These are phyloP conservation scores for Ceratocystis alfenasii DNA, from an alignment of 2,329 filamentous ascomycete genomes.

Conservation along the genomic window DNA sequence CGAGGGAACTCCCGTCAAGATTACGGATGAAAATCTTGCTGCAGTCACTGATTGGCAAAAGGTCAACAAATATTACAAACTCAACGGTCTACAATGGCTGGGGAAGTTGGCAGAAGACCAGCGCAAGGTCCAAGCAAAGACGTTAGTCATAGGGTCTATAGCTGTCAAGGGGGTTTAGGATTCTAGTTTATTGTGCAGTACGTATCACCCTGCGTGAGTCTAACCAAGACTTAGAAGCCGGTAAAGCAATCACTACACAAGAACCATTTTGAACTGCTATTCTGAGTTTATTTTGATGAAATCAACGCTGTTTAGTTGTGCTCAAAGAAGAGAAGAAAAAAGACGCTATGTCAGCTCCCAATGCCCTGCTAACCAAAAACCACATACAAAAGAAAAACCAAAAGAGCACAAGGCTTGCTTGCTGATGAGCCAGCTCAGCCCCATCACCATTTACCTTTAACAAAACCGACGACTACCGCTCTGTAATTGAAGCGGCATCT, in stretches of 20 bases:
- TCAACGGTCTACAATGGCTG: slow-evolving; percentile 49
- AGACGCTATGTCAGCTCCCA: background rate
- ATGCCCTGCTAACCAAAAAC: background rate
- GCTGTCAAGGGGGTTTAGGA: slow-evolving; percentile 49
- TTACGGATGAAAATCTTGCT: slow-evolving; percentile 52
- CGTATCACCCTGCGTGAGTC: background rate
- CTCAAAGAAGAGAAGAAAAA: background rate
- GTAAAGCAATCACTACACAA: background rate
- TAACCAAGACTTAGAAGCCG: background rate
- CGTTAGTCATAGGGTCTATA: slow-evolving; percentile 62
- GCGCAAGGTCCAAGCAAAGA: slow-evolving; percentile 49
- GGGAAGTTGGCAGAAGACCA: slow-evolving; percentile 35
- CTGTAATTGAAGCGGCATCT: slow-evolving; percentile 19
- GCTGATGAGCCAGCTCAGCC: background rate
- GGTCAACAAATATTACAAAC: slow-evolving; percentile 77
- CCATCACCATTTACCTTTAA: background rate
- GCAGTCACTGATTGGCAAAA: slow-evolving; percentile 51
- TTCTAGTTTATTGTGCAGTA: background rate
- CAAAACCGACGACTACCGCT: background rate
- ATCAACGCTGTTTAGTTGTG: background rate
- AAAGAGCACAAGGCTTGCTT: background rate
- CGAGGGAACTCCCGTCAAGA: slow-evolving; percentile 45
- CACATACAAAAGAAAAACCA: background rate
- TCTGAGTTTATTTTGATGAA: background rate
- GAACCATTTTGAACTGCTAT: background rate